Conservation (phyloP, 768 basidiomycete species). For the Boletus tomentosulus region DNA sequence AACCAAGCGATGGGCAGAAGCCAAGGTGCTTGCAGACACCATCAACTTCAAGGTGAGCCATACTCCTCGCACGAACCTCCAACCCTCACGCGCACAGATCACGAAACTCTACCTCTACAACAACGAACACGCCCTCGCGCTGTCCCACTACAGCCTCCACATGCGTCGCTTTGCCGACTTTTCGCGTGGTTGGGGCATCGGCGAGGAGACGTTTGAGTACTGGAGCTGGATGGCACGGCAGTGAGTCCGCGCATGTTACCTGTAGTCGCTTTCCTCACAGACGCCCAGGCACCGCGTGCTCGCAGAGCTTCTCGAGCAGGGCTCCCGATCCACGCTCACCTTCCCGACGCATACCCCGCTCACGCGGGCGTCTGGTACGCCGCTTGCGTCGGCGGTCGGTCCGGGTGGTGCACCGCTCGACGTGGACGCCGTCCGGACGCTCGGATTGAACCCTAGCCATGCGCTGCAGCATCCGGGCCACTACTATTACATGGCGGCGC, state of each 20-base stretch:
- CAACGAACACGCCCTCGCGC: slow-evolving; percentile 74
- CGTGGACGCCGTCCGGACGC: slow-evolving; percentile 53
- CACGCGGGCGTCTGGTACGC: slow-evolving; percentile 24
- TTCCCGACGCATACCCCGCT: slow-evolving; percentile 57
- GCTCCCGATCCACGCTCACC: slow-evolving; percentile 54
- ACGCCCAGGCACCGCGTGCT: slow-evolving; percentile 73
- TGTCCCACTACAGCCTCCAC: slow-evolving; percentile 83
- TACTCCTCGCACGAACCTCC: neutral
- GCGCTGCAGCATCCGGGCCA: slow-evolving; percentile 83
- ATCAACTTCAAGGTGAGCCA: slow-evolving; percentile 77
- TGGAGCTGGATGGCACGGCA: slow-evolving; percentile 97
- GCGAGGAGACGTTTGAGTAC: slow-evolving; percentile 93
- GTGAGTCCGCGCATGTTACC: slow-evolving; percentile 40
- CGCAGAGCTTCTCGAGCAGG: slow-evolving; percentile 87
- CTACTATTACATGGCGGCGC: slow-evolving; percentile 87
- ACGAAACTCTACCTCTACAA: slow-evolving; percentile 90
- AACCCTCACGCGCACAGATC: slow-evolving; percentile 46
- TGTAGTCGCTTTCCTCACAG: neutral
- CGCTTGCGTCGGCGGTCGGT: slow-evolving; percentile 18
- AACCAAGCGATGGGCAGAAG: slow-evolving; percentile 98
- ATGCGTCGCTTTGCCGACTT: slow-evolving; percentile 83
- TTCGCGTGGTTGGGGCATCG: slow-evolving; percentile 90
- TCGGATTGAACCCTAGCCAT: slow-evolving; percentile 76
- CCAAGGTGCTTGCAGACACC: slow-evolving; percentile 93
- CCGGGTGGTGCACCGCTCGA: slow-evolving; percentile 36